Evolutionary conservation across 2,329 filamentous ascomycete species (phyloP).

Genomic region (Ploettnerulaceae sp.): DNA sequence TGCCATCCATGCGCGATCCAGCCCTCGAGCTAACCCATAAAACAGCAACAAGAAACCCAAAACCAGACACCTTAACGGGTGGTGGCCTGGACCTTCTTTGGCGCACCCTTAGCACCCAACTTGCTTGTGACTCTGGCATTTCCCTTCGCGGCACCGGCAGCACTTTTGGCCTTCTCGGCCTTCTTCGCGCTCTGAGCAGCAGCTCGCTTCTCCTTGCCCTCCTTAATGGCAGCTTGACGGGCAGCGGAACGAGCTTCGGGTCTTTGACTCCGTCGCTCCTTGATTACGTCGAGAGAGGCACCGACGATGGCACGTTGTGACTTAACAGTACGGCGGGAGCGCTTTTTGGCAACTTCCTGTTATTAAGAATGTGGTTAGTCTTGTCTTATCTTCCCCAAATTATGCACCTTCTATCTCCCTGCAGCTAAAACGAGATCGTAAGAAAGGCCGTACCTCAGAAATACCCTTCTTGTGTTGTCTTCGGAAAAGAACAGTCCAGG

Average conservation of each 20-base stretch:
- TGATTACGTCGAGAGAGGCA: conserved; percentile 99
- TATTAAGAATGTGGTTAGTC: conserved; percentile 24
- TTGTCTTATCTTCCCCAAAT: conserved; percentile 5
- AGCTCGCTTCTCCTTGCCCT: conserved; percentile 97
- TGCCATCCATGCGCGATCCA: conserved; percentile 31
- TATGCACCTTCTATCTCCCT: background rate
- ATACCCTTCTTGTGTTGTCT: conserved; percentile 99
- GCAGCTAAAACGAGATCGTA: background rate
- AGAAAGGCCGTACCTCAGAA: conserved; percentile 78
- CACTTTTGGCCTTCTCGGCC: conserved; percentile 97
- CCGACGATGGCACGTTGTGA: conserved; percentile 97
- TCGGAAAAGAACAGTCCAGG: conserved; percentile 97
- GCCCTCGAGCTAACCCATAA: conserved; percentile 27
- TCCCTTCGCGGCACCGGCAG: conserved; percentile 69
- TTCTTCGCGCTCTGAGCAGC: conserved; percentile 89
- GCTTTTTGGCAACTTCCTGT: conserved; percentile 99
- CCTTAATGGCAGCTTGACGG: conserved; percentile 86
- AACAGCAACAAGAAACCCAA: conserved; percentile 25
- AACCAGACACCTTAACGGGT: conserved; percentile 61
- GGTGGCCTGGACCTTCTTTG: conserved; percentile 78
- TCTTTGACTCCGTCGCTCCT: conserved; percentile 93
- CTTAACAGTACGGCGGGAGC: conserved; percentile 96
- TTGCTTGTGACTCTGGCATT: conserved; percentile 84
- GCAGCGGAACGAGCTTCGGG: conserved; percentile 93
- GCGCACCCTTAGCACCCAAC: conserved; percentile 92